These are phyloP conservation scores for Adansonia madagascariensis DNA, from an alignment of 441 rosid genomes.

Conservation along the genomic window DNA sequence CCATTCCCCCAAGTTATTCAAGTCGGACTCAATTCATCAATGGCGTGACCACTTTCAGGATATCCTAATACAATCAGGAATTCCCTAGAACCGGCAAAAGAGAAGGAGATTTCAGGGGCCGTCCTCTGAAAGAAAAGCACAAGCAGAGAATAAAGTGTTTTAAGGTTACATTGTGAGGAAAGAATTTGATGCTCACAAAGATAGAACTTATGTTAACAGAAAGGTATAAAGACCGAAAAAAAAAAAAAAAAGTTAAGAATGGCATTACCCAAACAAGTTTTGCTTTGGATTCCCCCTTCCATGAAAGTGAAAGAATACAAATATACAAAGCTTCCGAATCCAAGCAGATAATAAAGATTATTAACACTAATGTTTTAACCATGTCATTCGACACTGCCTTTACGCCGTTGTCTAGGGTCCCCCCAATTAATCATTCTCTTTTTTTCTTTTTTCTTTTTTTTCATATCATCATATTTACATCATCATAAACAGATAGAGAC, in stretches of 20 bases:
- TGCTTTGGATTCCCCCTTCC: conserved; percentile 33
- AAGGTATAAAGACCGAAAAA: conserved; percentile 36
- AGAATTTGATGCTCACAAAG: conserved; percentile 26
- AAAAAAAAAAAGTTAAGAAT: conserved; percentile 14
- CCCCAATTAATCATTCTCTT: background rate
- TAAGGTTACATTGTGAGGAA: conserved; percentile 23
- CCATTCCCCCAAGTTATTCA: background rate
- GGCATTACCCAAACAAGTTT: conserved; percentile 28
- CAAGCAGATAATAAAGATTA: background rate
- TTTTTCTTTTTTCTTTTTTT: background rate
- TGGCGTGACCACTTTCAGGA: background rate
- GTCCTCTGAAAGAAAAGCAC: conserved; percentile 45
- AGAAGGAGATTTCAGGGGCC: conserved; percentile 34
- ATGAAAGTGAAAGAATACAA: conserved; percentile 25
- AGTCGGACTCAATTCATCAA: background rate
- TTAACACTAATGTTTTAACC: background rate
- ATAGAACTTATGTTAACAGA: conserved; percentile 44
- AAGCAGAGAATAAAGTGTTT: conserved; percentile 26
- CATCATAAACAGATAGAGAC: no score
- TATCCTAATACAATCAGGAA: conserved; percentile 18
- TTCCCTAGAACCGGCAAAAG: conserved; percentile 26
- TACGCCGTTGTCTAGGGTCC: background rate
- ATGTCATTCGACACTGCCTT: background rate
- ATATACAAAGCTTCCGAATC: background rate
- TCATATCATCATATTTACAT: no score